Conservation (phyloP, 176 grass and related monocot species). For the Musa itinerans region DNA sequence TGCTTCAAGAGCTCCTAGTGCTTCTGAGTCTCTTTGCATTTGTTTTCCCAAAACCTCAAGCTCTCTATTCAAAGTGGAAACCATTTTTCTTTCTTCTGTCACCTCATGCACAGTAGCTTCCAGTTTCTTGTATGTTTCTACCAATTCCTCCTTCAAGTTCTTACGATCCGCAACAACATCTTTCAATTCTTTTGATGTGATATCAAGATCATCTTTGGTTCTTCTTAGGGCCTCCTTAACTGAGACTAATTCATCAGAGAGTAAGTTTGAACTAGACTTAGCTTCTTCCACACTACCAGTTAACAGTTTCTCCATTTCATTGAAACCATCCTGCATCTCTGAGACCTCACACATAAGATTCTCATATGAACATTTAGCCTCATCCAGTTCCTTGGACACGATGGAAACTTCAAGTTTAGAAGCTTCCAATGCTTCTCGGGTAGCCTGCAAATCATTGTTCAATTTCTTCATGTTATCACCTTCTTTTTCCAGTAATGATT, state of each 20-base stretch:
- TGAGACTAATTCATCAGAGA: conserved; percentile 62
- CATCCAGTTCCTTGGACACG: conserved; percentile 56
- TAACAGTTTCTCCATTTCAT: conserved; percentile 41
- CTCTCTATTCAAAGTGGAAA: conserved; percentile 66
- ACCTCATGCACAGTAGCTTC: conserved; percentile 69
- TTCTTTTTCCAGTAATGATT: conserved; percentile 58
- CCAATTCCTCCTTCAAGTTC: conserved; percentile 72
- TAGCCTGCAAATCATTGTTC: conserved; percentile 49
- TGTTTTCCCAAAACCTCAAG: conserved; percentile 66
- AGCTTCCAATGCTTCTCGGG: conserved; percentile 43
- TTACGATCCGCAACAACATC: conserved; percentile 49
- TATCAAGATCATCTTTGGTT: conserved; percentile 49
- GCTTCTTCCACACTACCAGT: conserved; percentile 56
- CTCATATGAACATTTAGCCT: conserved; percentile 52
- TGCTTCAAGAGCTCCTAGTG: conserved; percentile 58
- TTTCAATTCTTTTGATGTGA: conserved; percentile 44
- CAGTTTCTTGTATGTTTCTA: conserved; percentile 77
- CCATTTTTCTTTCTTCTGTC: conserved; percentile 62
- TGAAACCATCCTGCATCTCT: conserved; percentile 54
- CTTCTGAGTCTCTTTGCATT: conserved; percentile 68
- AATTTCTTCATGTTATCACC: conserved; percentile 32
- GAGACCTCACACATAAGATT: conserved; percentile 54
- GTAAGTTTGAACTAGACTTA: conserved; percentile 51
- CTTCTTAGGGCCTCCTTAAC: conserved; percentile 63
- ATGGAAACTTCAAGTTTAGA: conserved; percentile 51